A percentile compares a stretch with the other conserved stretches of the same genome.
phyloP scores from a whole-genome alignment of 2,329 filamentous ascomycete genomes.

The Cordyceps cateniannulata region DNA sequence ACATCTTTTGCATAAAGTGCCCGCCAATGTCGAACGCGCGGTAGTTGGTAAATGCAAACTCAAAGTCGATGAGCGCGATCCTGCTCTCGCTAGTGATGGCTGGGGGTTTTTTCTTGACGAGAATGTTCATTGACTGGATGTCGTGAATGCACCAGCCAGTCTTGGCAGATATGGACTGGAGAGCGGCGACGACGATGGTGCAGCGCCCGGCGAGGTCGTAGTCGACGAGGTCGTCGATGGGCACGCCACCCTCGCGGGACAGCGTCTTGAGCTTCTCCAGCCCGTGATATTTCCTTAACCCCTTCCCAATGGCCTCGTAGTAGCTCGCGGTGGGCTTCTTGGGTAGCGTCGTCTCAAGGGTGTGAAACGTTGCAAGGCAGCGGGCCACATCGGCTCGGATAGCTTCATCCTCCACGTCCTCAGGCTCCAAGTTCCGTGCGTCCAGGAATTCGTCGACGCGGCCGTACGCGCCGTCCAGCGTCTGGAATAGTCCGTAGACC shows the following conservation, averaged over 20 bases:
- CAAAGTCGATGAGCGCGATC: constrained; percentile 16
- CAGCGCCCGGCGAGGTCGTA: constrained; percentile 13
- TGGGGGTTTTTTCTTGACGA: constrained; percentile 12
- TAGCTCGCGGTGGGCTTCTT: constrained; percentile 4
- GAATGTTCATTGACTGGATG: constrained; percentile 17
- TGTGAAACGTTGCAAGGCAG: constrained; percentile 14
- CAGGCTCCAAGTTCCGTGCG: constrained; percentile 14
- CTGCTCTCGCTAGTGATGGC: background rate
- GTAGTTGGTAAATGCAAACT: constrained; percentile 16
- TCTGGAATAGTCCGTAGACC: constrained; percentile 16
- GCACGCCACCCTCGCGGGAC: constrained; percentile 11
- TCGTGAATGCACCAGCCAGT: constrained; percentile 17
- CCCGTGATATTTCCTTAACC: constrained; percentile 12
- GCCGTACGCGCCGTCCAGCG: constrained; percentile 14
- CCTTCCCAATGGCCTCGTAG: constrained; percentile 10
- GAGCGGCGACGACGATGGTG: background rate
- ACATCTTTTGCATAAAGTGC: constrained; percentile 18
- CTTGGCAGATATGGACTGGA: constrained; percentile 12
- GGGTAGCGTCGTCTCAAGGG: background rate
- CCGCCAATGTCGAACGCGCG: constrained; percentile 18
- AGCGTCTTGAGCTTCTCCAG: constrained; percentile 13
- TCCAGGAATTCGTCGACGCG: constrained; percentile 17
- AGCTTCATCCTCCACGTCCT: constrained; percentile 14
- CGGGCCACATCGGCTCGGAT: constrained; percentile 15
- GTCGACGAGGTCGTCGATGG: constrained; percentile 14